phyloP scores from a whole-genome alignment of 169 alveolate genomes.

The Plasmodium billcollinsi region DNA sequence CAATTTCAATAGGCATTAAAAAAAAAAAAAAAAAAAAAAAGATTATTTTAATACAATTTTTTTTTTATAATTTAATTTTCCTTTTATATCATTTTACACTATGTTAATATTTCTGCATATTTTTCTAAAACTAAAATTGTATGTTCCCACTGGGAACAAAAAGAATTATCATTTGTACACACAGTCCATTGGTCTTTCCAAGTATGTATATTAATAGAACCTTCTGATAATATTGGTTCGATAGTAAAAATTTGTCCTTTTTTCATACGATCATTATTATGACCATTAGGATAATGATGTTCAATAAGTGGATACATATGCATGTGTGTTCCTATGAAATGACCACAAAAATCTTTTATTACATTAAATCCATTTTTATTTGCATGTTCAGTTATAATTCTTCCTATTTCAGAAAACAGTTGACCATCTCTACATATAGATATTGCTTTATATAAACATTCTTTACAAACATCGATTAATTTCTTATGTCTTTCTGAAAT shows the following conservation, averaged over 20 bases:
- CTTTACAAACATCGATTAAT: conserved; percentile 82
- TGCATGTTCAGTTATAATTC: conserved; percentile 88
- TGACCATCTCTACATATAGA: conserved; percentile 92
- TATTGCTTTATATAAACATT: conserved; percentile 89
- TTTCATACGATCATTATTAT: conserved; percentile 81
- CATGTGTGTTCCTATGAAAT: conserved; percentile 93
- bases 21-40: too few relatives aligned
- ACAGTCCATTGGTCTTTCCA: conserved; percentile 96
- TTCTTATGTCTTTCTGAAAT: conserved; percentile 74
- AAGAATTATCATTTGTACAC: conserved; percentile 90
- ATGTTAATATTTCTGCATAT: conserved; percentile 92
- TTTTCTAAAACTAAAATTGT: conserved; percentile 90
- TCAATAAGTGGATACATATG: conserved; percentile 94
- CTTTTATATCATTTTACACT: conserved; percentile 15
- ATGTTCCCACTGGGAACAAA: conserved; percentile 94
- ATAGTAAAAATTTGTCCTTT: conserved; percentile 90
- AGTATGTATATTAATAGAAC: conserved; percentile 83
- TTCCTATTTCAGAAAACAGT: conserved; percentile 89
- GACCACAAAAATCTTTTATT: conserved; percentile 93
- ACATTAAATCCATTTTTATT: conserved; percentile 88
- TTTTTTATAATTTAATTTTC: too few relatives aligned
- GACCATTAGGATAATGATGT: conserved; percentile 87
- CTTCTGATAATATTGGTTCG: conserved; percentile 94
- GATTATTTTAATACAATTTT: too few relatives aligned
- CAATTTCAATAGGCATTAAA: too few relatives aligned